Conservation (phyloP, 192 early-diverging fungal genomes). For the Spizellomyces sp. region DNA sequence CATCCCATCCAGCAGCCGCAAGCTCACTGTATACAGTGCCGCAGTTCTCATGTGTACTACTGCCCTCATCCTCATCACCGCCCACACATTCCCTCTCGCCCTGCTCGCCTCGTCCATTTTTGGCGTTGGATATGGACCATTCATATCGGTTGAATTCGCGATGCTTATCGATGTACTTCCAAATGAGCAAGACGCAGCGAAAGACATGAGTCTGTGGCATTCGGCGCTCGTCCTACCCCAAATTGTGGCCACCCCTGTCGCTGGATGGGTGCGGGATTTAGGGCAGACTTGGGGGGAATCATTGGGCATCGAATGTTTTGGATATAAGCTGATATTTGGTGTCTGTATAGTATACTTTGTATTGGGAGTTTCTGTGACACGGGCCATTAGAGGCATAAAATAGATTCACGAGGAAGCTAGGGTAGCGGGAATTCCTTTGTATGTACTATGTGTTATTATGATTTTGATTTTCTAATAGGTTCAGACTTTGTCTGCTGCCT, state of each 20-base stretch:
- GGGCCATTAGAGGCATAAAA: conserved; percentile 23
- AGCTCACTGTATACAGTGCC: conserved; percentile 31
- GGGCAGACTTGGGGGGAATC: conserved; percentile 37
- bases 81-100: conserved; percentile 20
- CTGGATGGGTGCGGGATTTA: conserved; percentile 41
- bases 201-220: conserved; percentile 54
- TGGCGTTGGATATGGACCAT: conserved; percentile 40
- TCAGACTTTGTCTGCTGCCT: background rate
- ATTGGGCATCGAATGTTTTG: conserved; percentile 32
- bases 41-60: conserved; percentile 24
- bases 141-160: conserved; percentile 34
- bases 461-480: too few species aligned
- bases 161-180: conserved; percentile 46
- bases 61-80: conserved; percentile 22
- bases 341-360: conserved; percentile 37
- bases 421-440: too few species aligned
- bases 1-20: conserved; percentile 20
- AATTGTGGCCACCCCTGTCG: conserved; percentile 44
- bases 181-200: conserved; percentile 28
- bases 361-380: conserved; percentile 27
- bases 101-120: conserved; percentile 29
- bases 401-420: background rate
- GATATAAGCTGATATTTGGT: conserved; percentile 42
- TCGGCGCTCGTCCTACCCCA: conserved; percentile 38
- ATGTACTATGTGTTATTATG: too few species aligned